Evolutionary conservation across 345 rosid genomes (phyloP).

Genomic region (Kandelia obovata): DNA sequence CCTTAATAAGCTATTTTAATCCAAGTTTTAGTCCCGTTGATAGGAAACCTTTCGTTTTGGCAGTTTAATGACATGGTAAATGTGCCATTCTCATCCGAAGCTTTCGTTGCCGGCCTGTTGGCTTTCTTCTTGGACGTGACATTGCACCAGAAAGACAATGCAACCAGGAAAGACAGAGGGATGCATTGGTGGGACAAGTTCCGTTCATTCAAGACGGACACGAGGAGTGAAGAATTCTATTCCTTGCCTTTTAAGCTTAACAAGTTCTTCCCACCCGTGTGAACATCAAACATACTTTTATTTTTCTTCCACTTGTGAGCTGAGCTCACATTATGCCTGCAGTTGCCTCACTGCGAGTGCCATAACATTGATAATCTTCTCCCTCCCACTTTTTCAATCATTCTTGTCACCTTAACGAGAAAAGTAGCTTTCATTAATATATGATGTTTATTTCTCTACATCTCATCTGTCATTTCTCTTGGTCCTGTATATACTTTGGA

Average conservation of each 20-base stretch:
- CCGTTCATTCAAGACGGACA: slow-evolving; percentile 77
- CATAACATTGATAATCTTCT: background rate
- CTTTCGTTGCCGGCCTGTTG: slow-evolving; percentile 76
- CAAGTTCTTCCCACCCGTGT: slow-evolving; percentile 94
- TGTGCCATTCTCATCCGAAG: slow-evolving; percentile 82
- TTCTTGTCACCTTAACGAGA: slow-evolving; percentile 7
- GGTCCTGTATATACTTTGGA: background rate
- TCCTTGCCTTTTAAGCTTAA: slow-evolving; percentile 87
- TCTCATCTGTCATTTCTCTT: slow-evolving; percentile 4
- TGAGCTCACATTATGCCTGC: background rate
- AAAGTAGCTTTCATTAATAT: slow-evolving; percentile 7
- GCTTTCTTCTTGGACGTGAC: slow-evolving; percentile 68
- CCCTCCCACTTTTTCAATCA: background rate
- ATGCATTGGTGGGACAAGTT: slow-evolving; percentile 90
- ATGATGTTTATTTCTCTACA: background rate
- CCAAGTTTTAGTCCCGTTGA: background rate
- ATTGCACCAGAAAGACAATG: slow-evolving; percentile 50
- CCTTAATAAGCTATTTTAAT: background rate
- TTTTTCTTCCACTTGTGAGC: background rate
- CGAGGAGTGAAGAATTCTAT: slow-evolving; percentile 94
- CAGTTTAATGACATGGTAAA: slow-evolving; percentile 98
- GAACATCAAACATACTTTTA: slow-evolving; percentile 20
- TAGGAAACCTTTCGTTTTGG: slow-evolving; percentile 3
- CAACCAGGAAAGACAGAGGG: slow-evolving; percentile 73
- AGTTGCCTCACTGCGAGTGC: background rate